Percentiles rank a stretch among this genome's conserved stretches.
These are phyloP conservation scores for Aspergillus leporis DNA, from an alignment of 495 filamentous ascomycete genomes.

Conservation along the genomic window DNA sequence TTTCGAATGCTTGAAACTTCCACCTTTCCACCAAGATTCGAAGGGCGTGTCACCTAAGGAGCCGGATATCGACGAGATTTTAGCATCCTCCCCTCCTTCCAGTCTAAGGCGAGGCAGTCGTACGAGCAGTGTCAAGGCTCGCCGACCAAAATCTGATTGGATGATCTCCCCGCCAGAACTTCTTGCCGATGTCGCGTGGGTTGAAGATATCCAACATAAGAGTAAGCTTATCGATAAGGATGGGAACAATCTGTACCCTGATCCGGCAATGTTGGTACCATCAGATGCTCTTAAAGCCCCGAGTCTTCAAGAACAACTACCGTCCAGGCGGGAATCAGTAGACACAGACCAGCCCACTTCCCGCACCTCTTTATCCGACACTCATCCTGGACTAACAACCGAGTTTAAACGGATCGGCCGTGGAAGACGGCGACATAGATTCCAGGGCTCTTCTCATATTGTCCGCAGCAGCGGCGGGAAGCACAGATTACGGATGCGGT, in stretches of 20 bases:
- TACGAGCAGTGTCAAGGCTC: slow-evolving; percentile 50
- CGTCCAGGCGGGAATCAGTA: slow-evolving; percentile 15
- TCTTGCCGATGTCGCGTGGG: slow-evolving; percentile 82
- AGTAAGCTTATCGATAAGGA: slow-evolving; percentile 70
- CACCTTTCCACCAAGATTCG: slow-evolving; percentile 48
- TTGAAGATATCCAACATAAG: slow-evolving; percentile 76
- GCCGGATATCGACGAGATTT: slow-evolving; percentile 23
- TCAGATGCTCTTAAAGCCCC: slow-evolving; percentile 18
- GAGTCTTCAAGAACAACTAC: slow-evolving; percentile 17
- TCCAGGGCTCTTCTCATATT: slow-evolving; percentile 28
- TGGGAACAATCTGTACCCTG: slow-evolving; percentile 68
- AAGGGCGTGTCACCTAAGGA: slow-evolving; percentile 17
- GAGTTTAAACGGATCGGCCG: slow-evolving; percentile 36
- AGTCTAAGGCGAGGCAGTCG: slow-evolving; percentile 36
- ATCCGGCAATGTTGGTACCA: slow-evolving; percentile 27
- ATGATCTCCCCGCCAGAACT: slow-evolving; percentile 73
- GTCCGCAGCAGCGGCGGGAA: slow-evolving; percentile 30
- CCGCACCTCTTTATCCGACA: slow-evolving; percentile 33
- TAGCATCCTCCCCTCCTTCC: slow-evolving; percentile 35
- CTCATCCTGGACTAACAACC: slow-evolving; percentile 26
- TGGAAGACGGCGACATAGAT: slow-evolving; percentile 34
- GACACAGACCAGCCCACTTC: slow-evolving; percentile 25
- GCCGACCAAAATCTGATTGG: slow-evolving; percentile 77
- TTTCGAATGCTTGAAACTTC: slow-evolving; percentile 55
- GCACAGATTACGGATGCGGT: slow-evolving; percentile 29